Evolutionary conservation across 2,329 filamentous ascomycete genomes (phyloP), one percentile per base, ranked within the genome.

Genomic region (Colletotrichum australisinense): DNA sequence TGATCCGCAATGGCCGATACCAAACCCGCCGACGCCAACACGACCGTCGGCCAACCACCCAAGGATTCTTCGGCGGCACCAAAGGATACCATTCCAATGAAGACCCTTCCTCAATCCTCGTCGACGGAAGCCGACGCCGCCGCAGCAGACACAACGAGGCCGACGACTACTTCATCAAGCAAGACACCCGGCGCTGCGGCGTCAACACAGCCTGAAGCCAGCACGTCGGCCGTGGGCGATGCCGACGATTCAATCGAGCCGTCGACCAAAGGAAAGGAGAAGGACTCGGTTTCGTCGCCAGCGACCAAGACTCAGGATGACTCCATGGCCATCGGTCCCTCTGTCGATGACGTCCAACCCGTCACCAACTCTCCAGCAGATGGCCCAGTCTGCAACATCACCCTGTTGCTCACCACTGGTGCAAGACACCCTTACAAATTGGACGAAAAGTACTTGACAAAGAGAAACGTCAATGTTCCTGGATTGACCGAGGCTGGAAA

Each of bases 351-450:
- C 52, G 82, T 86, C 46, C 81, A 80, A 58, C 79, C 80, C 49
- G 78, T 81, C 30, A 78, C 80, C n/a, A 75, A 78, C 14, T 78
- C 77, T 16, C 74, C 79, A 4, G 82, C 83, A 56, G 78, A 80
- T 14, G 79, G 79, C 0, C 84, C 85, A 8, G 85, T 88, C 7
- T 91, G 94, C 80, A 89, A 90, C 75, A 97, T 98, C 77, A 97
- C 94, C 65, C 87, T 98, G 49, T 89, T 98, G 49, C 88, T 98
- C 69, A 94, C 93, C 0, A 95, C 86, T 1, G 95, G 95, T 56
- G 93, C 93, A 49, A 89, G 95, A 75, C 95, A 98, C 83, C 95
- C 95, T 0, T 98, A 97, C 84, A 95, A 93, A 80, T 93, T 98
- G 76, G 94, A 97, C 82, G 93, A 94, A 79, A 94, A 91, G 80